phyloP scores from a whole-genome alignment of 371 early-diverging fungal genomes.

The Mucor sp. region DNA sequence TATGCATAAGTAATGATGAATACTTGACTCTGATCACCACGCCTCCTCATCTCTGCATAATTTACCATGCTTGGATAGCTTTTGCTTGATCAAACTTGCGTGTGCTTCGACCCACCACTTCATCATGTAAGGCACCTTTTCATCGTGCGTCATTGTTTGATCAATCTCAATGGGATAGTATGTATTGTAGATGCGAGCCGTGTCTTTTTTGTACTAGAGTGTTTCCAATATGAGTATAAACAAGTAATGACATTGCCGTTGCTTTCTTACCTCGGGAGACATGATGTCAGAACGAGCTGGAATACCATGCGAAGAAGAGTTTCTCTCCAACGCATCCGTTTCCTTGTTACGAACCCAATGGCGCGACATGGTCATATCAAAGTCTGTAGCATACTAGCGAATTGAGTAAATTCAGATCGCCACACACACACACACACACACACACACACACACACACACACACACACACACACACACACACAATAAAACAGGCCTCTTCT shows the following conservation, averaged over 20 bases:
- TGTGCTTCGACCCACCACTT: conserved; percentile 79
- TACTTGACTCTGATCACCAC: background rate
- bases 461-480: no score
- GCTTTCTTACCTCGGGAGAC: conserved; percentile 36
- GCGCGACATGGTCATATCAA: conserved; percentile 79
- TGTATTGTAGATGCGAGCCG: conserved; percentile 52
- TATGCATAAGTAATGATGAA: background rate
- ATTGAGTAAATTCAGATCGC: no score
- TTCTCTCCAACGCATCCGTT: conserved; percentile 51
- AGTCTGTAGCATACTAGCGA: no score
- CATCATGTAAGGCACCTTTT: conserved; percentile 70
- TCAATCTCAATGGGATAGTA: conserved; percentile 79
- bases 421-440: no score
- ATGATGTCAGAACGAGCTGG: conserved; percentile 51
- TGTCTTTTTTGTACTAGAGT: conserved; percentile 46
- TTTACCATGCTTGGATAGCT: conserved; percentile 49
- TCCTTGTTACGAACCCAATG: conserved; percentile 59
- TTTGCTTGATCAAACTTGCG: conserved; percentile 47
- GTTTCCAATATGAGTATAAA: background rate
- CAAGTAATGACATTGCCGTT: background rate
- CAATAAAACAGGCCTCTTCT: background rate
- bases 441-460: no score
- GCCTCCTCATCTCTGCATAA: background rate
- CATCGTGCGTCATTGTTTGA: conserved; percentile 47
- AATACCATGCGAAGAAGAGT: conserved; percentile 64